phyloP scores from a whole-genome alignment of 2,329 filamentous ascomycete species.

The Arthrobotrys sinensis region DNA sequence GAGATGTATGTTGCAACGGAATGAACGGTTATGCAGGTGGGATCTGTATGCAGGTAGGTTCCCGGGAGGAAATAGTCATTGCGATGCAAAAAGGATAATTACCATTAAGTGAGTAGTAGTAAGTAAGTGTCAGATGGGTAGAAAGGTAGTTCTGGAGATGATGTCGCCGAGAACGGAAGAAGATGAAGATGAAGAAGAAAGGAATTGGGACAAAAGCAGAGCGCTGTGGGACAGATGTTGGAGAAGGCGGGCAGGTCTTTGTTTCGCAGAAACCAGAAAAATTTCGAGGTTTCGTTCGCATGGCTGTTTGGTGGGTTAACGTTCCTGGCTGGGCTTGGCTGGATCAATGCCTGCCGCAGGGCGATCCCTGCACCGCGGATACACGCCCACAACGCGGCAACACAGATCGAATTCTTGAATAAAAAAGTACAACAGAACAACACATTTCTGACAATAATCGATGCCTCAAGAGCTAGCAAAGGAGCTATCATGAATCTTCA shows the following conservation, averaged over 20 bases:
- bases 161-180: background rate
- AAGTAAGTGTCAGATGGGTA: no score
- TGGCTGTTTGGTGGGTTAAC: background rate
- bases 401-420: background rate
- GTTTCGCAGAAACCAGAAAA: slow-evolving; percentile 32
- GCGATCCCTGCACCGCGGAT: slow-evolving; percentile 8
- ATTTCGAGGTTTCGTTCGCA: slow-evolving; percentile 26
- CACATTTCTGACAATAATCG: slow-evolving; percentile 4
- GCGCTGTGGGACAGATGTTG: background rate
- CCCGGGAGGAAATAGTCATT: slow-evolving; percentile 30
- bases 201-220: background rate
- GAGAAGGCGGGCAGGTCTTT: slow-evolving; percentile 34
- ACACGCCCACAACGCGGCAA: slow-evolving; percentile 13
- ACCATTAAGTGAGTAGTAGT: background rate
- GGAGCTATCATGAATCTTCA: no score
- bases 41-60: slow-evolving; percentile 8
- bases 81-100: slow-evolving; percentile 10
- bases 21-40: slow-evolving; percentile 18
- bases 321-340: slow-evolving; percentile 14
- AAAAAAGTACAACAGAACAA: background rate
- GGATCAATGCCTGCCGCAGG: background rate
- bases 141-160: background rate
- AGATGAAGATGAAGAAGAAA: background rate
- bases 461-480: no score
- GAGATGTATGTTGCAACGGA: slow-evolving; percentile 12